These are phyloP conservation scores for Pyrenochaeta sp. DNA, from an alignment of 2,329 filamentous ascomycete species.

Conservation along the genomic window DNA sequence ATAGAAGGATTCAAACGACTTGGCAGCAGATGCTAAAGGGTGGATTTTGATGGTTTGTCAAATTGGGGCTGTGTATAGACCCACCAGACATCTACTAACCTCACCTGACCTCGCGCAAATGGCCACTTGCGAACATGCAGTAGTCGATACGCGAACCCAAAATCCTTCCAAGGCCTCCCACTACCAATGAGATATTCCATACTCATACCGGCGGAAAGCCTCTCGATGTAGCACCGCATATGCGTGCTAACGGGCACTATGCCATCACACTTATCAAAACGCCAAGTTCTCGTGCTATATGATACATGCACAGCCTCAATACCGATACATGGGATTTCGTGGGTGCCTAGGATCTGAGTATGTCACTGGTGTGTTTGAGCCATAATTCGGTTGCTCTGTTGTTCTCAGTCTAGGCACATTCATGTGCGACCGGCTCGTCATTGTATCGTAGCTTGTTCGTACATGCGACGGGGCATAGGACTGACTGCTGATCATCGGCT, in stretches of 20 bases:
- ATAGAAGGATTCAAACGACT: too few relatives aligned
- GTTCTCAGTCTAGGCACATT: conserved; percentile 19
- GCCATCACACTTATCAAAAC: not conserved
- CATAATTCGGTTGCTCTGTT: conserved; percentile 19
- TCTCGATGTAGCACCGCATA: not conserved
- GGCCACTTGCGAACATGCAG: not conserved
- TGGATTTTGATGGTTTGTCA: not conserved
- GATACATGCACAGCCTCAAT: conserved; percentile 28
- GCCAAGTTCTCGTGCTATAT: conserved; percentile 10
- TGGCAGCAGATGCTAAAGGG: not conserved
- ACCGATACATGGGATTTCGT: conserved; percentile 26
- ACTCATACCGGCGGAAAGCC: not conserved
- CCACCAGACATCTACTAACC: not conserved
- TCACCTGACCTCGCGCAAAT: not conserved
- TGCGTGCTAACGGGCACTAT: not conserved
- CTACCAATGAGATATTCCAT: not conserved
- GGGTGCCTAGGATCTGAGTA: conserved; percentile 31
- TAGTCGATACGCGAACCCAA: not conserved
- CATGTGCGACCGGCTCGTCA: conserved; percentile 12
- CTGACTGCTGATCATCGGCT: conserved; percentile 20
- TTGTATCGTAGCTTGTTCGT: conserved; percentile 17
- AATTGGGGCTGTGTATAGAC: not conserved
- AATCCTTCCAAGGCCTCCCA: not conserved
- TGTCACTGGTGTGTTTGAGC: conserved; percentile 9
- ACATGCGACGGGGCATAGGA: conserved; percentile 23